Base-by-base conservation (phyloP, 2,329 filamentous ascomycete species). In the Botrytis byssoidea region DNA sequence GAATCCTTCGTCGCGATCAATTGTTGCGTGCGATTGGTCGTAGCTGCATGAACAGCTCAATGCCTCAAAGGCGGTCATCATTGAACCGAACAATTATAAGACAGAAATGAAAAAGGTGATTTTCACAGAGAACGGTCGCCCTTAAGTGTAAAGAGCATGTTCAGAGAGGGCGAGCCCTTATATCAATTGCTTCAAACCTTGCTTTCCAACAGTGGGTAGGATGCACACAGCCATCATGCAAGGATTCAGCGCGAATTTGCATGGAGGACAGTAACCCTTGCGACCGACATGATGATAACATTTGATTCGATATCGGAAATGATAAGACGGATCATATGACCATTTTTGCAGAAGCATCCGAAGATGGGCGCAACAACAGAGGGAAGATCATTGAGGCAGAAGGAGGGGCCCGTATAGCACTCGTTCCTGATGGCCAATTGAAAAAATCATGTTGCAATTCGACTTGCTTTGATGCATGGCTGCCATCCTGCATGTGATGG, bases 31-130 rank as follows among this genome's bases (percentile, higher is more conserved):
- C 35, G 51, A 46, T 70, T 70, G 55, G 67, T 55, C n/a, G 67
- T 42, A n/a, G 51, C 37, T 70, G 51, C 55, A 70, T 70, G 67
- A 61, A 61, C 37, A 70, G n/a, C 20, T 61, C 67, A 61, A 18
- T 61, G 51, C 67, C 51, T 61, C 16, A 25, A 20, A 61, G 35
- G 51, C 37, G n/a, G 40, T 59, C 48, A 70, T 46, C 37, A 70
- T 46, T n/a, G 51, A 70, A n/a, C 25, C 35, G 25, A 70, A 70
- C 29, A 32, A 35, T 12, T 18, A 18, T 25, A 29, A 22, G 10
- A n/a, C 14, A 37, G 25, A 16, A 60, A 37, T 14, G 32, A 14
- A 44, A 60, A 37, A 3, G 12, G 14, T 32, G n/a, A 61, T 12
- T 32, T 68, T 42, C 35, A 32, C 3, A 35, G 29, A 61, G 16